Evolutionary conservation across 2,329 filamentous ascomycete genomes (phyloP).

Genomic region (Ophiostoma sp.): DNA sequence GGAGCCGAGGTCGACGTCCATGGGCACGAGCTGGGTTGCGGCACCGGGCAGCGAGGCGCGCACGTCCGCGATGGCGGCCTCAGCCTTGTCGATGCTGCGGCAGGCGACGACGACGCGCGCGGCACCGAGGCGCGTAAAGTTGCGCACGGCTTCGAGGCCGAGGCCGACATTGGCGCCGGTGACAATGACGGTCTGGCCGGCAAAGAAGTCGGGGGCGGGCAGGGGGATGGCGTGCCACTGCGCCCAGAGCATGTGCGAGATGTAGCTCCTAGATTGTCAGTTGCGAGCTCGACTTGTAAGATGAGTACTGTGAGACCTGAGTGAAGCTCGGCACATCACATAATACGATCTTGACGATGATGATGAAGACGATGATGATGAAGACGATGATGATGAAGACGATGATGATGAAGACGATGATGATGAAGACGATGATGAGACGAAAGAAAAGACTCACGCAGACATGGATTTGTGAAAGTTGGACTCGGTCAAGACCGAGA

Average conservation of each 20-base stretch:
- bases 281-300: background rate
- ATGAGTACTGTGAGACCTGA: background rate
- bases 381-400: background rate
- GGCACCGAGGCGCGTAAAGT: slow-evolving; percentile 37
- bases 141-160: slow-evolving; percentile 37
- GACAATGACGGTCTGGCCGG: slow-evolving; percentile 34
- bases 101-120: slow-evolving; percentile 39
- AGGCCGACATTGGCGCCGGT: slow-evolving; percentile 40
- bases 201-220: slow-evolving; percentile 27
- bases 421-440: background rate
- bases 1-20: slow-evolving; percentile 45
- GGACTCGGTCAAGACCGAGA: slow-evolving; percentile 3
- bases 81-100: slow-evolving; percentile 36
- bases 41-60: slow-evolving; percentile 28
- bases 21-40: slow-evolving; percentile 40
- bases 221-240: slow-evolving; percentile 28
- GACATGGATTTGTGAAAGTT: background rate
- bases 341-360: background rate
- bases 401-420: too few relatives aligned
- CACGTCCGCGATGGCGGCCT: slow-evolving; percentile 39
- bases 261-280: slow-evolving; percentile 20
- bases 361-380: too few relatives aligned
- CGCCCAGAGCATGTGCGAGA: slow-evolving; percentile 25
- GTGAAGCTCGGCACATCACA: background rate
- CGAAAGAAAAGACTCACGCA: background rate